Conservation (phyloP, 805 yeast genomes). For the Saturnispora serradocipensis region DNA sequence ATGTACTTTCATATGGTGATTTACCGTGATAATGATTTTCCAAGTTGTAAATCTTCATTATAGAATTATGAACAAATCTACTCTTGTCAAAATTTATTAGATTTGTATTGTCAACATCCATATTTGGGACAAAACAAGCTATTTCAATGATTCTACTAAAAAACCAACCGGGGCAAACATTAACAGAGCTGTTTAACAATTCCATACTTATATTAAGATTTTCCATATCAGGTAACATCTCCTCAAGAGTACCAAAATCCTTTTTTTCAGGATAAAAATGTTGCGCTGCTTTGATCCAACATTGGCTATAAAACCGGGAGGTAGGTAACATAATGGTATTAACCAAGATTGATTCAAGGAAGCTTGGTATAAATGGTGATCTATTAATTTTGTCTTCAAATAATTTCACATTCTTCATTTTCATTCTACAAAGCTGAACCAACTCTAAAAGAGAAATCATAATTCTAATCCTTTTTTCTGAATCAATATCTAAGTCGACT, state of each 20-base stretch:
- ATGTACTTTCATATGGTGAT: constrained; percentile 30
- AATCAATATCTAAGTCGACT: constrained; percentile 48
- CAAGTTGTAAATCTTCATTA: constrained; percentile 44
- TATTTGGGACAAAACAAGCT: constrained; percentile 70
- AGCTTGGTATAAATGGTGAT: constrained; percentile 63
- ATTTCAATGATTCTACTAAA: constrained; percentile 70
- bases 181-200: constrained; percentile 29
- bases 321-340: constrained; percentile 76
- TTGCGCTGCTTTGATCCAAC: constrained; percentile 59
- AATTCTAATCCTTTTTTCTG: constrained; percentile 51
- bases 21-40: constrained; percentile 20
- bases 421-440: constrained; percentile 53
- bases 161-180: constrained; percentile 90
- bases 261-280: constrained; percentile 6
- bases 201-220: constrained; percentile 2
- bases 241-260: constrained; percentile 21
- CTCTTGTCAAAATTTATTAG: constrained; percentile 81
- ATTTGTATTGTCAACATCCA: constrained; percentile 52
- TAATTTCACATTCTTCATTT: constrained; percentile 51
- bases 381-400: constrained; percentile 24
- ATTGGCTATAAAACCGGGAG: constrained; percentile 54
- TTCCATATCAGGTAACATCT: constrained; percentile 7
- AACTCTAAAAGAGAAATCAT: constrained; percentile 63
- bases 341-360: constrained; percentile 69
- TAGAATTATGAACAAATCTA: constrained; percentile 54